Evolutionary conservation across 352 stramenopile species (phyloP).

Genomic region (Globisporangium rhizosaccharum): DNA sequence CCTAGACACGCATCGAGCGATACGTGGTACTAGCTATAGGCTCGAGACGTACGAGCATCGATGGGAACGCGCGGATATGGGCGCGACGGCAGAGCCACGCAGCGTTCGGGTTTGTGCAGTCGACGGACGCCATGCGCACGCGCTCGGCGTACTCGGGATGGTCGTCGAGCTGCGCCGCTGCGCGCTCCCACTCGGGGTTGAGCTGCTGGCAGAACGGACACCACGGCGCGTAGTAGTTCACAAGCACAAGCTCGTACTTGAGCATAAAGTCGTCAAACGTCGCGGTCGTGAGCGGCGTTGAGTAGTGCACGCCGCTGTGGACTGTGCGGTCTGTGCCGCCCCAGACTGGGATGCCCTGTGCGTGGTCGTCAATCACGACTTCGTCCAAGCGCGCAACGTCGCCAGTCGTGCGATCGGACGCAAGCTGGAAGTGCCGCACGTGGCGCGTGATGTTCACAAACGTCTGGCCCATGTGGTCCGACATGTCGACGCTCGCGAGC

Average conservation of each 20-base stretch:
- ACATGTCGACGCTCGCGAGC: conserved; percentile 69
- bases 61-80: conserved; percentile 75
- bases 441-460: conserved; percentile 79
- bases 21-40: neutral
- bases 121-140: conserved; percentile 73
- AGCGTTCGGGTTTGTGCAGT: conserved; percentile 67
- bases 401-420: conserved; percentile 20
- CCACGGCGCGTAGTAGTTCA: conserved; percentile 85
- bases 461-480: conserved; percentile 72
- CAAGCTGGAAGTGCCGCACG: conserved; percentile 69
- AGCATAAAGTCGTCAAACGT: conserved; percentile 77
- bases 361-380: conserved; percentile 61
- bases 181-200: conserved; percentile 72
- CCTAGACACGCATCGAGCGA: neutral
- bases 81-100: conserved; percentile 61
- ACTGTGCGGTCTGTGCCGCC: conserved; percentile 46
- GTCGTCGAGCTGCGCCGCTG: conserved; percentile 58
- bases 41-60: conserved; percentile 45
- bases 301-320: conserved; percentile 62
- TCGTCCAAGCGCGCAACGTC: conserved; percentile 51
- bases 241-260: conserved; percentile 82
- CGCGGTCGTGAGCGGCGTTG: conserved; percentile 49
- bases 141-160: conserved; percentile 78
- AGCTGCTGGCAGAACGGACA: conserved; percentile 72
- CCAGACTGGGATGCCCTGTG: conserved; percentile 59